Conservation (phyloP, 768 basidiomycete genomes). For the Grammothele lineata region DNA sequence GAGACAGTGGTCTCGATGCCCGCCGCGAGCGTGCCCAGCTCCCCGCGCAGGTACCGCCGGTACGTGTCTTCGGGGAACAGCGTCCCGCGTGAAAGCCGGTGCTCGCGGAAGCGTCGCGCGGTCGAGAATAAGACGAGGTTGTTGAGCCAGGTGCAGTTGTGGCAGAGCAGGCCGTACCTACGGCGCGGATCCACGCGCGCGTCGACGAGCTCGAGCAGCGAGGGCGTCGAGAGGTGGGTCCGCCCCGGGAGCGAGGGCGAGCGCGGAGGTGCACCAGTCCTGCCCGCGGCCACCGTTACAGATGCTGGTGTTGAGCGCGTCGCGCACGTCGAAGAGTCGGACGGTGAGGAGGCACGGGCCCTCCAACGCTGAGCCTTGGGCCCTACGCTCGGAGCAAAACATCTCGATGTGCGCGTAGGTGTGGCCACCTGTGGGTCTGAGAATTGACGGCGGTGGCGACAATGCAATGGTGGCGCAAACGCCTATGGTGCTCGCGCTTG, state of each 20-base stretch:
- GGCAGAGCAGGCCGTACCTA: slow-evolving; percentile 5
- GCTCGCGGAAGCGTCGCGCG: neutral
- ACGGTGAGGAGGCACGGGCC: neutral
- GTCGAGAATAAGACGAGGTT: slow-evolving; percentile 7
- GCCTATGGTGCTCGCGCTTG: neutral
- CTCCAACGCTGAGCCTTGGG: neutral
- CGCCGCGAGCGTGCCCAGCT: slow-evolving; percentile 1
- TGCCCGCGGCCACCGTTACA: too few relatives aligned
- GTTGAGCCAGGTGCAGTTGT: slow-evolving; percentile 11
- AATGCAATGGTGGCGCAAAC: slow-evolving; percentile 3
- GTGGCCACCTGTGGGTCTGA: neutral
- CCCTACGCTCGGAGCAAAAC: neutral
- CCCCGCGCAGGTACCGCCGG: slow-evolving; percentile 2
- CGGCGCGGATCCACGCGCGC: neutral
- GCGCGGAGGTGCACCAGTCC: neutral
- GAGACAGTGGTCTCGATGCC: slow-evolving; percentile 1
- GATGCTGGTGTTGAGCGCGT: neutral
- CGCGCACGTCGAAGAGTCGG: neutral
- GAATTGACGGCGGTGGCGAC: slow-evolving; percentile 3
- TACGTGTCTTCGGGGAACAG: slow-evolving; percentile 1
- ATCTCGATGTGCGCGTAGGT: neutral
- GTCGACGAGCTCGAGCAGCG: slow-evolving; percentile 1
- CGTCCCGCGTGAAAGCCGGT: neutral
- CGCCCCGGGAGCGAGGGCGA: neutral
- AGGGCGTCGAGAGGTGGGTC: slow-evolving; percentile 4